phyloP scores from a whole-genome alignment of 495 filamentous ascomycete species.

The Parathielavia hyrcaniae region DNA sequence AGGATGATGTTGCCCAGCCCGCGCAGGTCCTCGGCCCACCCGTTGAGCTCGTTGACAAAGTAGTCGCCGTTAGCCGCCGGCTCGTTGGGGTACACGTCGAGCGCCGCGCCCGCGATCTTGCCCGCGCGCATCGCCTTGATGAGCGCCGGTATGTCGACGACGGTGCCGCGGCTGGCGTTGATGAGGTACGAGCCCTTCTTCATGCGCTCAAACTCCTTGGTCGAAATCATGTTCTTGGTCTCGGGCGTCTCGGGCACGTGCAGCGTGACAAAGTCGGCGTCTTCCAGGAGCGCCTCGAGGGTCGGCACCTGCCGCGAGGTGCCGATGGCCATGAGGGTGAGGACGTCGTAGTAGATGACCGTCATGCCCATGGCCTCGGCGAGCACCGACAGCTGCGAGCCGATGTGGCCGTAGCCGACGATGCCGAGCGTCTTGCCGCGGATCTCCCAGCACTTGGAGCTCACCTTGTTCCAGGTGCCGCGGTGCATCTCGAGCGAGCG shows the following conservation, averaged over 20 bases:
- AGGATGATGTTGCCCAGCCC: conserved; percentile 87
- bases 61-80: conserved; percentile 91
- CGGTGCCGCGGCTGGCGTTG: conserved; percentile 88
- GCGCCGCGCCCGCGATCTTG: conserved; percentile 85
- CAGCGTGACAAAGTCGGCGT: conserved; percentile 84
- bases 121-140: conserved; percentile 82
- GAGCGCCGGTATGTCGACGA: conserved; percentile 90
- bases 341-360: conserved; percentile 90
- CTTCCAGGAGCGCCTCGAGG: conserved; percentile 65
- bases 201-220: conserved; percentile 75
- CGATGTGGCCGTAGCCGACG: conserved; percentile 96
- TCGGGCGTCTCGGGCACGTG: conserved; percentile 93
- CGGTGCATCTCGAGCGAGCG: conserved; percentile 90
- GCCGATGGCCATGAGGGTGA: conserved; percentile 89
- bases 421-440: conserved; percentile 96
- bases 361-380: conserved; percentile 97
- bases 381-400: conserved; percentile 90
- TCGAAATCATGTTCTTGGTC: conserved; percentile 82
- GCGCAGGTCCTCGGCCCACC: conserved; percentile 80
- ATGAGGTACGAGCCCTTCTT: conserved; percentile 88
- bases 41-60: conserved; percentile 79
- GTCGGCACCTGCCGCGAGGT: conserved; percentile 75
- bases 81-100: conserved; percentile 95
- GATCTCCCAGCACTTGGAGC: conserved; percentile 93
- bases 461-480: conserved; percentile 97